These are phyloP conservation scores for Termitomyces heimii DNA, from an alignment of 768 basidiomycete genomes.

Conservation along the genomic window DNA sequence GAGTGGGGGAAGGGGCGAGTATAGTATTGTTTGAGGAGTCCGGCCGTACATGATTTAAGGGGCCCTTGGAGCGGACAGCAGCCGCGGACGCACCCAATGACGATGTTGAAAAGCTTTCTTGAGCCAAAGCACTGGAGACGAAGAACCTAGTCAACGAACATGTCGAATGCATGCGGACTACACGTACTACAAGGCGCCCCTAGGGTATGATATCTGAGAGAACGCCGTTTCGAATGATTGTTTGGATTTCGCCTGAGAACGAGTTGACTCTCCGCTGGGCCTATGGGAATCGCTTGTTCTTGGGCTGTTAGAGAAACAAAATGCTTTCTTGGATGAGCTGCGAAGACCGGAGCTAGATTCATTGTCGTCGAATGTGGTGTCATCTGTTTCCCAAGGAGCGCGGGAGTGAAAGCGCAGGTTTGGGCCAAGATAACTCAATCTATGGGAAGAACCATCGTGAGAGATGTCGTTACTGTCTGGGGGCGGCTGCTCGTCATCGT, in stretches of 20 bases:
- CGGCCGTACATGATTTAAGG: constrained; percentile 32
- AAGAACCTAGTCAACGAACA: constrained; percentile 1
- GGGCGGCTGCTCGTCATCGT: constrained; percentile 28
- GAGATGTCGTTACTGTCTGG: constrained; percentile 20
- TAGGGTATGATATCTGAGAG: constrained; percentile 42
- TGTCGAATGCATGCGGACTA: constrained; percentile 4
- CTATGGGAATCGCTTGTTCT: constrained; percentile 35
- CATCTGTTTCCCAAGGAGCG: constrained; percentile 76
- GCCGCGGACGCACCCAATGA: constrained; percentile 35
- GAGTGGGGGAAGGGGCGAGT: constrained; percentile 21
- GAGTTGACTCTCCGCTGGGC: constrained; percentile 61
- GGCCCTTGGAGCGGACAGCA: constrained; percentile 35
- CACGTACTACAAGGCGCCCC: constrained; percentile 57
- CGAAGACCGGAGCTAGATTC: constrained; percentile 39
- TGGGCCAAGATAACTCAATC: constrained; percentile 74
- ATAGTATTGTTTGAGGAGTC: constrained; percentile 24
- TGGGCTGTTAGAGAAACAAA: constrained; percentile 44
- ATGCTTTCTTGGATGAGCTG: constrained; percentile 27
- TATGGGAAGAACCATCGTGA: constrained; percentile 35
- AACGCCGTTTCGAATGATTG: constrained; percentile 55
- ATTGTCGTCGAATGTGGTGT: constrained; percentile 37
- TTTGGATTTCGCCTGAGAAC: constrained; percentile 45
- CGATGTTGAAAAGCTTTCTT: constrained; percentile 53
- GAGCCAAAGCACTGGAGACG: constrained; percentile 45
- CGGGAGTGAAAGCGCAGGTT: constrained; percentile 79